A percentile compares a stretch with the other conserved stretches of the same genome.
These are phyloP conservation scores for Amyloporia xantha DNA, from an alignment of 768 basidiomycete genomes.

Conservation along the genomic window DNA sequence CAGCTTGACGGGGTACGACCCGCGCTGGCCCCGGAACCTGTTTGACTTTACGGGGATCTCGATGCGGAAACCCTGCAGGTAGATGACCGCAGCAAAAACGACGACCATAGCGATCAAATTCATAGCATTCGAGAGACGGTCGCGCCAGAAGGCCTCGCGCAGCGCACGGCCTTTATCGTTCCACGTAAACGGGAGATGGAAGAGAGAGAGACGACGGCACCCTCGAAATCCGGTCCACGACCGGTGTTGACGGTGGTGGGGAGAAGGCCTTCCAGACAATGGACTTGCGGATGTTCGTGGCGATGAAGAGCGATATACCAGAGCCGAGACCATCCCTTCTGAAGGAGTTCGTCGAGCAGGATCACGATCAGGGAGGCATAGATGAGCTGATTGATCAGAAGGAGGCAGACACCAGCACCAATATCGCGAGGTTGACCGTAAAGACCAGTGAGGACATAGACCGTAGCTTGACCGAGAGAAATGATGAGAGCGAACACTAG, in stretches of 20 bases:
- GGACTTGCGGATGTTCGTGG: conserved; percentile 98
- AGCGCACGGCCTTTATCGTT: conserved; percentile 96
- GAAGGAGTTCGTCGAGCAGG: conserved; percentile 96
- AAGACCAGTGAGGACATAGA: conserved; percentile 94
- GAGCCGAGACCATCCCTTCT: conserved; percentile 97
- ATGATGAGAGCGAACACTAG: conserved; percentile 96
- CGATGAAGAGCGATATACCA: conserved; percentile 98
- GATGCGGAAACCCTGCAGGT: conserved; percentile 97
- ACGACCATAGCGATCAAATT: conserved; percentile 88
- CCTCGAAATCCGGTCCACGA: conserved; percentile 96
- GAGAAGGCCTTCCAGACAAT: conserved; percentile 99
- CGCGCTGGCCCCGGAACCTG: conserved; percentile 93
- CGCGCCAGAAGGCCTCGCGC: conserved; percentile 97
- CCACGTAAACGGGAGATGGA: conserved; percentile 98
- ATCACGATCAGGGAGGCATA: conserved; percentile 94
- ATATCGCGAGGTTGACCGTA: conserved; percentile 92
- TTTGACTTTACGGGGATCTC: conserved; percentile 98
- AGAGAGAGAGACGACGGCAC: conserved; percentile 91
- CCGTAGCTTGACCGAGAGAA: conserved; percentile 91
- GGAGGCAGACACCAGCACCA: conserved; percentile 93
- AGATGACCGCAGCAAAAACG: conserved; percentile 94
- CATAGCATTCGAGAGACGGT: conserved; percentile 95
- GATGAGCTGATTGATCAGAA: conserved; percentile 94
- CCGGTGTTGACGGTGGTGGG: conserved; percentile 98
- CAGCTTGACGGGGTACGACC: conserved; percentile 93